Evolutionary conservation across 352 stramenopile species (phyloP), one percentile per base, ranked within the genome.

Genomic region (Plasmopara muralis): DNA sequence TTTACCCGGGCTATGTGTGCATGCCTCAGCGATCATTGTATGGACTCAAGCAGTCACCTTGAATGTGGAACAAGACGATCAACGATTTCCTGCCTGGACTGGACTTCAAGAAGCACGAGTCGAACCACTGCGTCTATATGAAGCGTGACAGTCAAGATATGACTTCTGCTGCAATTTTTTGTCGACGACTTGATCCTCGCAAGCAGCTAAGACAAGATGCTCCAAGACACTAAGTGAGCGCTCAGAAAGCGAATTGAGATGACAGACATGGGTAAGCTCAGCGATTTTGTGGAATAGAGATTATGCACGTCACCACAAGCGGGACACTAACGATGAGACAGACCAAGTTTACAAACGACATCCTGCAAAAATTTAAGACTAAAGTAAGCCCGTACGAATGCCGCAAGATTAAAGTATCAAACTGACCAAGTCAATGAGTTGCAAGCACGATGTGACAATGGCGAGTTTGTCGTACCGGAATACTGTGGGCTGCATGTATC

Each of bases 61-160:
- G 30, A 34, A 34, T 34, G 30, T 9, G 5, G 30, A 34, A 34
- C 9, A 34, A n/a, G 30, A 34, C 5, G 30, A 51, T 51, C 31
- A 31, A 51, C n/a, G 33, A 41, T 9, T 51, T 51, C 31, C 42
- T 43, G 31, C n/a, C 31, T 12, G 13, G 14, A 6, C 45, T 43
- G 5, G 3, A 31, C 5, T 51, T 43, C 33, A 43, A 30, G 29
- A 43, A 43, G 6, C 43, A 31, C 31, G 15, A 51, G 7, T 43
- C 31, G 9, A 31, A 51, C 20, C 45, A 51, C n/a, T n/a, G n/a
- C n/a, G n/a, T n/a, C n/a, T n/a, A n/a, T n/a, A n/a, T n/a, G n/a
- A n/a, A n/a, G n/a, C 31, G 35, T 41, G 6, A 7, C 4, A 10
- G 6, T 41, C 30, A 41, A 41, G 35, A 41, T 15, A 41, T 41